Evolutionary conservation across 1,284 basidiomycete species (phyloP).

Genomic region (Leccinum variabile): DNA sequence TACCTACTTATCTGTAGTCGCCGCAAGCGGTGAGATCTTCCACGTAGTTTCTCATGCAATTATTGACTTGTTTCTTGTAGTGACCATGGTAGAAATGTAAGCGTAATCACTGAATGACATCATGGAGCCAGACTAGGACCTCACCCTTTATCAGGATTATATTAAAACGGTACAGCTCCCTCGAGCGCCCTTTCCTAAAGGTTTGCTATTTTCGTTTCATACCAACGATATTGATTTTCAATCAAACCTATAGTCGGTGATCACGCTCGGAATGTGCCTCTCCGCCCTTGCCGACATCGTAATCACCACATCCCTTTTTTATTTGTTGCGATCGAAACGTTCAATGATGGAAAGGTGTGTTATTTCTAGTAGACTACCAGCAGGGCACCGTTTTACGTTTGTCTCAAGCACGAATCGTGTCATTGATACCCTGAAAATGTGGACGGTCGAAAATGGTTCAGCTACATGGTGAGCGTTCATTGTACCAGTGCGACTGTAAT

Average conservation of each 20-base stretch:
- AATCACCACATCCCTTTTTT: constrained; percentile 47
- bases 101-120: background rate
- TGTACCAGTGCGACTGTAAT: background rate
- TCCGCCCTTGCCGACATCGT: constrained; percentile 48
- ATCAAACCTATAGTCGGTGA: constrained; percentile 43
- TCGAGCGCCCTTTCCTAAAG: constrained; percentile 15
- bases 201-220: constrained; percentile 4
- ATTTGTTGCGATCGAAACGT: constrained; percentile 36
- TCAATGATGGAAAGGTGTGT: constrained; percentile 38
- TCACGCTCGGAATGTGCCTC: constrained; percentile 50
- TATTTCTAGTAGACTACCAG: background rate
- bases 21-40: constrained; percentile 21
- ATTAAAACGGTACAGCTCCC: constrained; percentile 16
- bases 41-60: background rate
- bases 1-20: constrained; percentile 6
- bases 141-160: constrained; percentile 15
- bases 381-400: background rate
- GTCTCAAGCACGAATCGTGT: constrained; percentile 42
- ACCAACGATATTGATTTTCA: background rate
- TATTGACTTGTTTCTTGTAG: constrained; percentile 7
- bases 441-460: constrained; percentile 50
- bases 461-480: constrained; percentile 42
- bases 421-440: constrained; percentile 48
- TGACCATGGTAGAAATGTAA: constrained; percentile 27
- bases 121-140: background rate